These are phyloP conservation scores for Quercus mongolica DNA, from an alignment of 306 rosid genomes.

Conservation along the genomic window DNA sequence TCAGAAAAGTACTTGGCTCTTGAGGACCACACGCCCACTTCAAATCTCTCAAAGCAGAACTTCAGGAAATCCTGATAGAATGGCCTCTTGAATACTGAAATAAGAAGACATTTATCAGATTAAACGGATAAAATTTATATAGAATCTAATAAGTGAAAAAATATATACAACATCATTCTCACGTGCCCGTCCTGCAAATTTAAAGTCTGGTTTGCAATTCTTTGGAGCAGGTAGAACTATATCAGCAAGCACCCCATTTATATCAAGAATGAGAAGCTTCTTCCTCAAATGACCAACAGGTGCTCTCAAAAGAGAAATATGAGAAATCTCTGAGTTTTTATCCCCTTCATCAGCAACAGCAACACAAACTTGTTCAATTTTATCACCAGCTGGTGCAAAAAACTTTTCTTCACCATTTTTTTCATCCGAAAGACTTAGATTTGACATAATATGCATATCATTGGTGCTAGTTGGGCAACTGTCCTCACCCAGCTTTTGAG, in stretches of 20 bases:
- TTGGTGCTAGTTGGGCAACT: background rate
- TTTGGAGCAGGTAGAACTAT: conserved; percentile 57
- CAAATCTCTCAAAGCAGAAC: conserved; percentile 88
- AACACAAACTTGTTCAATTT: conserved; percentile 2
- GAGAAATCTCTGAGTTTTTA: conserved; percentile 7
- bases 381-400: conserved; percentile 11
- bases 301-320: conserved; percentile 30
- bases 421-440: conserved; percentile 5
- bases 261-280: conserved; percentile 79
- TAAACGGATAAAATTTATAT: background rate
- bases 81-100: conserved; percentile 88
- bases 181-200: conserved; percentile 50
- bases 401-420: conserved; percentile 9
- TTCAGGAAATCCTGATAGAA: conserved; percentile 62
- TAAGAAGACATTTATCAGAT: conserved; percentile 23
- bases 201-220: conserved; percentile 47
- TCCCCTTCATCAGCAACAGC: conserved; percentile 24
- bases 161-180: conserved; percentile 16
- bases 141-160: background rate
- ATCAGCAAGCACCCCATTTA: conserved; percentile 81
- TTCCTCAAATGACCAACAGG: conserved; percentile 34
- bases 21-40: conserved; percentile 91
- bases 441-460: conserved; percentile 1
- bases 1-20: conserved; percentile 56
- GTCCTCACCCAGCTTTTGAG: conserved; percentile 21